These are phyloP conservation scores for Blepharisma undulans DNA, from an alignment of 169 alveolate species.

Conservation along the genomic window DNA sequence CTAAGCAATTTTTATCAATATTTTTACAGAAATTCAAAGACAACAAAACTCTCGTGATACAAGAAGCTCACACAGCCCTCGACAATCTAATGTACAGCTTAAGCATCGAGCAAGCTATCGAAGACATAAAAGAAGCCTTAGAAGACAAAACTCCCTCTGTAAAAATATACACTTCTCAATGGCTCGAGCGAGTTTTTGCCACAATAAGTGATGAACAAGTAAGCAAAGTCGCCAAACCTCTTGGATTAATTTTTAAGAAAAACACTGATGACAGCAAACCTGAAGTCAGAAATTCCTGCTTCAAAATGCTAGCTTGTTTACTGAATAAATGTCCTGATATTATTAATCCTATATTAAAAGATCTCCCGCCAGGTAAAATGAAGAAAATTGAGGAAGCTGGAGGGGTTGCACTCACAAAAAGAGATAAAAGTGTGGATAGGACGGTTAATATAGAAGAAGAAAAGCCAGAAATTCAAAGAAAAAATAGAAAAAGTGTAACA, in stretches of 20 bases:
- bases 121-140: conserved; percentile 28
- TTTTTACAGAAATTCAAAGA: conserved; percentile 32
- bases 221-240: background rate
- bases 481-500: background rate
- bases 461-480: background rate
- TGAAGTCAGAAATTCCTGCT: conserved; percentile 21
- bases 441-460: background rate
- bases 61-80: conserved; percentile 2
- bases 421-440: background rate
- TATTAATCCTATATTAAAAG: background rate
- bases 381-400: conserved; percentile 38
- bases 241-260: background rate
- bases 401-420: background rate
- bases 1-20: conserved; percentile 5
- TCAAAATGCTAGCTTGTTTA: background rate
- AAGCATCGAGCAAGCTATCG: background rate
- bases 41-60: background rate
- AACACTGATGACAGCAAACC: conserved; percentile 17
- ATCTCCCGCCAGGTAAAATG: conserved; percentile 20
- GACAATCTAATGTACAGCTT: background rate
- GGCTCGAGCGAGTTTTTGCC: background rate
- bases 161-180: background rate
- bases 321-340: background rate
- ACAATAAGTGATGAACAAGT: background rate
- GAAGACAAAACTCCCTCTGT: conserved; percentile 41